Evolutionary conservation across 2,329 filamentous ascomycete genomes (phyloP), one percentile per base, ranked within the genome.

Genomic region (Knoxdaviesia proteae): DNA sequence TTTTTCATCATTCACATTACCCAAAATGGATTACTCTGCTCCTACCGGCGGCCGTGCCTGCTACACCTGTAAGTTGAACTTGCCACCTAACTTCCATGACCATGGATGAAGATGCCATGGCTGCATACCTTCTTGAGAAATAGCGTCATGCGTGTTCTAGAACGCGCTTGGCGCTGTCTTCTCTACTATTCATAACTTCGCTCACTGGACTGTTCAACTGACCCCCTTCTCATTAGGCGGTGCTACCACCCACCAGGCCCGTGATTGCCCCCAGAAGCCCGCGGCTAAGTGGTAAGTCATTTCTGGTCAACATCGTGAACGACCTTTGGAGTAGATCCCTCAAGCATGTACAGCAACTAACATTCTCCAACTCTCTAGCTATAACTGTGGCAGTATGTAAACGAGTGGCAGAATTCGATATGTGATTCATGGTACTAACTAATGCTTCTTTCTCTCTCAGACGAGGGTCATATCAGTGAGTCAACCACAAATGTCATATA

Each of bases 241-340:
- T 61, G 75, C 79, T 59, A 68, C 71, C 51, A 73, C 71, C 53
- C 80, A 84, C 61, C 78, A 83, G 81, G 81, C 82, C 56, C 80
- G 82, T 56, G 82, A 88, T 56, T 90, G 83, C 71, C 83, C 83
- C 56, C 84, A 77, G 69, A 80, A 81, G 65, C 80, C 80, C 53
- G 77, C 78, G 53, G 75, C 81, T 54, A 86, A 84, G 63, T 87
- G 81, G 80, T 86, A 66, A 61, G 75, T 61, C 41, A 9, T 29
- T 34, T 34, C 32, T 36, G 20, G 37, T 43, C 20, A 20, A 20
- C 20, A 2, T 20, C 20, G 20, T 20, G 20, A 3, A 20, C 20
- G 20, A 20, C 20, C 20, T 20, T 20, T 20, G 20, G 20, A 20
- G 20, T 2, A 20, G 20, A 3, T 20, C 20, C 3, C 20, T 20